Evolutionary conservation across 176 grass and related monocot genomes (phyloP).

Genomic region (Puya raimondii): DNA sequence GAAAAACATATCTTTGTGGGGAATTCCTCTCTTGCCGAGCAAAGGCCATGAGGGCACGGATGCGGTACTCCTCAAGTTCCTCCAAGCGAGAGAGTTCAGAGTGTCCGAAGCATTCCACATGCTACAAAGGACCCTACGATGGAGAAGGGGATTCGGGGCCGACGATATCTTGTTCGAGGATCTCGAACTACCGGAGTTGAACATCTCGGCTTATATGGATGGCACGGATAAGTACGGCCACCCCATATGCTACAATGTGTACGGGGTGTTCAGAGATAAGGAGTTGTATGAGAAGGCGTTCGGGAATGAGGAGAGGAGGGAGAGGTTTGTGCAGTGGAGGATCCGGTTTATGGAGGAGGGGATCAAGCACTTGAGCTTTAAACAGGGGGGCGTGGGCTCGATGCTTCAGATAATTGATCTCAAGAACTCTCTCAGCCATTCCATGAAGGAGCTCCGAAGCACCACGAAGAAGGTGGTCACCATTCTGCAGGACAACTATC

Average conservation of each 20-base stretch:
- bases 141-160: slow-evolving; percentile 62
- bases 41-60: slow-evolving; percentile 63
- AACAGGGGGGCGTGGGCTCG: slow-evolving; percentile 44
- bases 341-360: slow-evolving; percentile 68
- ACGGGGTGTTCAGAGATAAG: slow-evolving; percentile 81
- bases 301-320: slow-evolving; percentile 49
- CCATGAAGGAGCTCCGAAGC: slow-evolving; percentile 28
- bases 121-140: slow-evolving; percentile 61
- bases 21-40: slow-evolving; percentile 26
- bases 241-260: slow-evolving; percentile 85
- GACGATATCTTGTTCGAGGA: slow-evolving; percentile 34
- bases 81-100: slow-evolving; percentile 73
- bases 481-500: slow-evolving; percentile 37
- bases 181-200: slow-evolving; percentile 21
- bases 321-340: slow-evolving; percentile 66
- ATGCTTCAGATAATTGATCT: slow-evolving; percentile 39
- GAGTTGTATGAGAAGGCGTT: slow-evolving; percentile 63
- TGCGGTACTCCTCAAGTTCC: slow-evolving; percentile 82
- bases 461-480: slow-evolving; percentile 22
- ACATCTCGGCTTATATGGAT: slow-evolving; percentile 41
- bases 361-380: slow-evolving; percentile 51
- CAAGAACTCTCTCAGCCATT: slow-evolving; percentile 19
- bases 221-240: slow-evolving; percentile 61
- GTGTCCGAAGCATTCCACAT: slow-evolving; percentile 67
- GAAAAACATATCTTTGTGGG: not conserved